Base-by-base conservation (phyloP, 2,329 filamentous ascomycete genomes). In the Chrysosphaeria jannelii region DNA sequence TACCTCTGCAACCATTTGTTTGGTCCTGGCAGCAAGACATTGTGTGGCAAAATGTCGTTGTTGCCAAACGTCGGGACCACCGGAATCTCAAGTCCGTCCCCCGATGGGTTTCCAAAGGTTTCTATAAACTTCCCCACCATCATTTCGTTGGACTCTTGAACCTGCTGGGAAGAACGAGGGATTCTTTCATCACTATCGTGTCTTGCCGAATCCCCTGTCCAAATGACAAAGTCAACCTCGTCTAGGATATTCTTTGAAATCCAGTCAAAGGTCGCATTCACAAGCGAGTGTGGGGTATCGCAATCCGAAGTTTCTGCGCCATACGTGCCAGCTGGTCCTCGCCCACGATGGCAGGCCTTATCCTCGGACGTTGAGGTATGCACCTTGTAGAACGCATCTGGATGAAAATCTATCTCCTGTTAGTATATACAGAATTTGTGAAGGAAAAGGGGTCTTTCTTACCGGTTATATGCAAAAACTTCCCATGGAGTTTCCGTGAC, bases 11-110 rank as follows among this genome's bases (percentile, higher is more conserved):
- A 71, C 67, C 81, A 90, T 31, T 58, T 57, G 36, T 91, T 91
- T 10, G 85, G 85, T 0, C 81, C 85, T 1, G 61, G 53, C 20
- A 63, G 51, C 40, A 97, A 65, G 38, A 93, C 88, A 37, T 97
- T 97, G 47, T 97, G 85, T 2, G 85, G 85, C 29, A 91, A 61
- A 28, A 97, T 79, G 38, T 97, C 85, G 44, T 97, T 97, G 48
- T 97, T 97, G 29, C 85, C 85, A 34, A 91, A 67, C 0, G 68
- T 91, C 1, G 85, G 79, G 11, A 97, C 54, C 14, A 93, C 61
- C 4, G 85, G 81, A 4, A 93, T 57, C 8, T 53, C 43, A 28
- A 78, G 56, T 27, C 61, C 58, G 25, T 58, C 50, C 51, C 29
- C 47, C 38, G 25, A 50, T 40, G 28, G 50, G 31, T 58, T 48